Evolutionary conservation across 495 filamentous ascomycete species (phyloP).

Genomic region (Talaromyces adpressus): DNA sequence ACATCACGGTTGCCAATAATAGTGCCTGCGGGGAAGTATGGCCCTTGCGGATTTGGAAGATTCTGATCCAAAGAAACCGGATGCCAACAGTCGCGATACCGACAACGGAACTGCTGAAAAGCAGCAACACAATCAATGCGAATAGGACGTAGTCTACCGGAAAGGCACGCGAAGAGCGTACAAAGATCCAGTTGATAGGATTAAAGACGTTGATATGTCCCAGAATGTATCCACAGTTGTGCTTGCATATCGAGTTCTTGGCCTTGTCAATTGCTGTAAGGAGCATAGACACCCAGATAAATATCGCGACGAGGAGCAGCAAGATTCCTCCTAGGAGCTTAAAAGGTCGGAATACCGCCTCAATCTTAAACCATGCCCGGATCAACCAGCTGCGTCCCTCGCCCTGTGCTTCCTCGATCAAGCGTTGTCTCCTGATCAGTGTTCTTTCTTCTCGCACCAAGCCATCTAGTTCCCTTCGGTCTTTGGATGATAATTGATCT

Average conservation of each 20-base stretch:
- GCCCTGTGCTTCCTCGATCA: slow-evolving; percentile 73
- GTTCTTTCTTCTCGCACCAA: slow-evolving; percentile 87
- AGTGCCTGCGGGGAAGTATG: slow-evolving; percentile 88
- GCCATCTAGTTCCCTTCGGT: slow-evolving; percentile 79
- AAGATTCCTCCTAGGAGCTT: slow-evolving; percentile 81
- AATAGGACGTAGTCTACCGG: slow-evolving; percentile 90
- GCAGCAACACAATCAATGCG: slow-evolving; percentile 69
- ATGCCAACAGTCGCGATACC: slow-evolving; percentile 85
- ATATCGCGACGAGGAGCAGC: slow-evolving; percentile 59
- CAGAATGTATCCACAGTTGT: slow-evolving; percentile 89
- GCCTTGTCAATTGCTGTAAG: slow-evolving; percentile 95
- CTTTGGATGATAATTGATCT: slow-evolving; percentile 70
- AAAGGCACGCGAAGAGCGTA: slow-evolving; percentile 74
- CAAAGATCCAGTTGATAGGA: slow-evolving; percentile 86
- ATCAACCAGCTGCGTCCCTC: slow-evolving; percentile 64
- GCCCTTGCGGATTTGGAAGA: slow-evolving; percentile 85
- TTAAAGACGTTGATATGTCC: slow-evolving; percentile 88
- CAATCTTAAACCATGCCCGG: slow-evolving; percentile 66
- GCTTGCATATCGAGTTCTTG: slow-evolving; percentile 86
- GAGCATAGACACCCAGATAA: slow-evolving; percentile 87
- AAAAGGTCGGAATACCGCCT: slow-evolving; percentile 72
- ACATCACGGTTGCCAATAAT: slow-evolving; percentile 83
- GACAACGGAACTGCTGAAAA: slow-evolving; percentile 80
- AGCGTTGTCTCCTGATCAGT: slow-evolving; percentile 77
- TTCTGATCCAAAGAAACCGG: slow-evolving; percentile 85